These are phyloP conservation scores for Rhinocladiella mackenziei DNA, from an alignment of 2,329 filamentous ascomycete genomes.

Conservation along the genomic window DNA sequence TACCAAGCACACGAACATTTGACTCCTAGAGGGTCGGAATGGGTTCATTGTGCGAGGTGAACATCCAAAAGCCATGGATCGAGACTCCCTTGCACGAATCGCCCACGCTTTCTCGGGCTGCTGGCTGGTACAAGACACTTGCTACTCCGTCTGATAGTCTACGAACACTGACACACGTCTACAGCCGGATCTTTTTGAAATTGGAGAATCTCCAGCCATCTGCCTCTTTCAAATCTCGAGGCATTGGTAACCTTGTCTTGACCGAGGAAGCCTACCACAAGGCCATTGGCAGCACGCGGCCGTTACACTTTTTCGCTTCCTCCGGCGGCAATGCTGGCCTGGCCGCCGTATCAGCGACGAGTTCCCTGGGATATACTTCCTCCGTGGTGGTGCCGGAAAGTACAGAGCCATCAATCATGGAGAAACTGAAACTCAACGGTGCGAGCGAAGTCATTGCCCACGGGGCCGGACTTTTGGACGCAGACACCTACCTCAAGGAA, in stretches of 20 bases:
- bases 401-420: constrained; percentile 66
- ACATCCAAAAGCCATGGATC: constrained; percentile 33
- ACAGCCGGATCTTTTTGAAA: constrained; percentile 73
- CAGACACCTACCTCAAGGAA: constrained; percentile 62
- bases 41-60: constrained; percentile 2
- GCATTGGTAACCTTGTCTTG: constrained; percentile 37
- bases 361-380: constrained; percentile 58
- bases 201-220: constrained; percentile 79
- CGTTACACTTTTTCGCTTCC: constrained; percentile 69
- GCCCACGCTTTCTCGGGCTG: constrained; percentile 34
- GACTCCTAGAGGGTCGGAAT: too few relatives aligned
- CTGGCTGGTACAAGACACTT: constrained; percentile 11
- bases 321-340: constrained; percentile 82
- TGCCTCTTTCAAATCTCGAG: constrained; percentile 73
- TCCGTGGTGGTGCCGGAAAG: constrained; percentile 69
- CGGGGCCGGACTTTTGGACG: constrained; percentile 65
- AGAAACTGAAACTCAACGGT: constrained; percentile 66
- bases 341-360: constrained; percentile 70
- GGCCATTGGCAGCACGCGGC: constrained; percentile 8
- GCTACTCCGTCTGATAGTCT: too few relatives aligned
- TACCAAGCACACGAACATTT: too few relatives aligned
- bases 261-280: constrained; percentile 49
- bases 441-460: constrained; percentile 61
- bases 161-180: too few relatives aligned
- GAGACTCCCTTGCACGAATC: constrained; percentile 41